Conservation (phyloP, 2,329 filamentous ascomycete species). For the Tolypocladium tropicale region DNA sequence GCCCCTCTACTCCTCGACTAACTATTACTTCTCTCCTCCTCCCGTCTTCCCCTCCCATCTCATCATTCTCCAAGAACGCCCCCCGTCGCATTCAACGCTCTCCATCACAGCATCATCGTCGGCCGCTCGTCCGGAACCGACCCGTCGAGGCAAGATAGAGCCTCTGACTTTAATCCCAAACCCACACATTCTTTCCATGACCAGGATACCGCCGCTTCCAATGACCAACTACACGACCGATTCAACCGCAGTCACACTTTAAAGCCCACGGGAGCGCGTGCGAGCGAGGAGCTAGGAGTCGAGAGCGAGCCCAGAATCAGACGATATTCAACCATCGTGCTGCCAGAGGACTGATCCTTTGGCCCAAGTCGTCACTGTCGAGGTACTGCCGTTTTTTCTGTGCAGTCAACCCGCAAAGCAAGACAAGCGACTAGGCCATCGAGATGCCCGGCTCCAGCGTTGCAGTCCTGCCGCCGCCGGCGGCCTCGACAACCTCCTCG, state of each 20-base stretch:
- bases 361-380: conserved; percentile 14
- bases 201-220: conserved; percentile 28
- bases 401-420: conserved; percentile 6
- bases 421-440: conserved; percentile 24
- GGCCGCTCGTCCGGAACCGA: conserved; percentile 13
- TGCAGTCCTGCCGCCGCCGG: conserved; percentile 52
- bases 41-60: conserved; percentile 9
- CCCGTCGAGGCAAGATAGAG: conserved; percentile 18
- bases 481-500: conserved; percentile 58
- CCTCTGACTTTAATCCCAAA: conserved; percentile 15
- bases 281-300: conserved; percentile 42
- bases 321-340: conserved; percentile 52
- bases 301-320: conserved; percentile 22
- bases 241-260: conserved; percentile 56
- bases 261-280: conserved; percentile 58
- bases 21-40: conserved; percentile 10
- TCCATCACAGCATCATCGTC: conserved; percentile 14
- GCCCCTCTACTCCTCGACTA: conserved; percentile 4
- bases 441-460: conserved; percentile 63
- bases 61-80: conserved; percentile 6
- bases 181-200: conserved; percentile 30
- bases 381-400: conserved; percentile 13
- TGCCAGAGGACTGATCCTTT: conserved; percentile 15
- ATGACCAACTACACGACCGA: conserved; percentile 43
- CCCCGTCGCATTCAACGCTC: conserved; percentile 12